A percentile compares a stretch with the other conserved stretches of the same genome.
phyloP scores from a whole-genome alignment of 495 filamentous ascomycete species.

The Apodospora peruviana region DNA sequence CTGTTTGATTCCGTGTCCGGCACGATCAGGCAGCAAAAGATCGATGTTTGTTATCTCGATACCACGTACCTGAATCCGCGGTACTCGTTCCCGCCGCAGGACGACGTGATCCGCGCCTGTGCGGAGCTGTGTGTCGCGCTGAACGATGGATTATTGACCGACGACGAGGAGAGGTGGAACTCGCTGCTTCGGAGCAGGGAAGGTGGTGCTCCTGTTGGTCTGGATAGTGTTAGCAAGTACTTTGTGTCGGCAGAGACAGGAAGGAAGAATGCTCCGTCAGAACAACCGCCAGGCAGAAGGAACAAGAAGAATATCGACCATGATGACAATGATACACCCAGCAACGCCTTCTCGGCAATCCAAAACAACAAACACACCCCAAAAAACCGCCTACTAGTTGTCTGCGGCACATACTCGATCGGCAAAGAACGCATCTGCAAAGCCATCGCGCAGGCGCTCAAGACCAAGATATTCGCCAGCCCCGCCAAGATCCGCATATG shows the following conservation, averaged over 20 bases:
- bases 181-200: constrained; percentile 20
- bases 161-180: constrained; percentile 27
- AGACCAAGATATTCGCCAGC: constrained; percentile 86
- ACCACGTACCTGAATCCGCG: constrained; percentile 95
- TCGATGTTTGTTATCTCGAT: constrained; percentile 94
- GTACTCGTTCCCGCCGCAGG: constrained; percentile 88
- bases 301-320: not conserved
- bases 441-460: constrained; percentile 80
- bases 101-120: constrained; percentile 80
- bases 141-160: constrained; percentile 23
- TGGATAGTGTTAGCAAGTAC: constrained; percentile 36
- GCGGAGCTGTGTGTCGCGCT: constrained; percentile 76
- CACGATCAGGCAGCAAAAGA: constrained; percentile 69
- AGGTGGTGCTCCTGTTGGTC: constrained; percentile 16
- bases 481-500: constrained; percentile 79
- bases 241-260: constrained; percentile 15
- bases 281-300: not conserved
- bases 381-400: constrained; percentile 64
- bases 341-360: constrained; percentile 24
- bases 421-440: constrained; percentile 96
- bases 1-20: constrained; percentile 61
- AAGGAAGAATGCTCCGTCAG: not conserved
- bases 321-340: not conserved
- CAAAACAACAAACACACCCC: not conserved
- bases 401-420: constrained; percentile 96